Evolutionary conservation across 352 stramenopile genomes (phyloP).

Genomic region (Elongisporangium undulatum): DNA sequence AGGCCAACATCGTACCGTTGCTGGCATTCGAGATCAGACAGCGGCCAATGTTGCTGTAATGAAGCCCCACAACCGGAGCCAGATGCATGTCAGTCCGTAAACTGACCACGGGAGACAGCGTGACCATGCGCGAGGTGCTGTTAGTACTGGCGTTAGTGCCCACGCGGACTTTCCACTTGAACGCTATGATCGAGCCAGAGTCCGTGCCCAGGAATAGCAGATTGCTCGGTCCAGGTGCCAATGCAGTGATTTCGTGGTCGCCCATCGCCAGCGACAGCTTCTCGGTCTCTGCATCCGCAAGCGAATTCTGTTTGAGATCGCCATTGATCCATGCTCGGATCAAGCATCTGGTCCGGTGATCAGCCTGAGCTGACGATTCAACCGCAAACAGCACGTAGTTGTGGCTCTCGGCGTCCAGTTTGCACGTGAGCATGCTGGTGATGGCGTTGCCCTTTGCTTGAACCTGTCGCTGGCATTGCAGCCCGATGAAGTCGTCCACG

Average conservation of each 20-base stretch:
- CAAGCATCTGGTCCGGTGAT: conserved; percentile 9
- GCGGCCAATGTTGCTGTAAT: conserved; percentile 23
- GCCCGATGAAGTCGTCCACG: conserved; percentile 34
- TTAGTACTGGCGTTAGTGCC: conserved; percentile 13
- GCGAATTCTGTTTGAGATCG: conserved; percentile 30
- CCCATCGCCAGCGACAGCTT: not conserved
- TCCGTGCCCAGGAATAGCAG: conserved; percentile 43
- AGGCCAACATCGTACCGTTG: conserved; percentile 41
- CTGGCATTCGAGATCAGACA: conserved; percentile 36
- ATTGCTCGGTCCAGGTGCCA: conserved; percentile 31
- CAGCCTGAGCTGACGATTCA: conserved; percentile 18
- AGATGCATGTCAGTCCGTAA: conserved; percentile 44
- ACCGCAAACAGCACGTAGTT: conserved; percentile 51
- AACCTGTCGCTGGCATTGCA: conserved; percentile 19
- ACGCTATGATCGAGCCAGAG: conserved; percentile 32
- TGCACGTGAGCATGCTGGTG: conserved; percentile 19
- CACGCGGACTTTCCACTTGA: conserved; percentile 38
- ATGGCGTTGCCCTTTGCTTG: conserved; percentile 17
- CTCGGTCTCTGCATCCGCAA: conserved; percentile 9
- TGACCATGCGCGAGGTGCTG: conserved; percentile 11
- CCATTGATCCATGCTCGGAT: conserved; percentile 59
- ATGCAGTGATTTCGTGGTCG: conserved; percentile 32
- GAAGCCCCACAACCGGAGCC: conserved; percentile 31
- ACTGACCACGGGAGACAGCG: conserved; percentile 20
- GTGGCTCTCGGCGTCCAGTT: conserved; percentile 36